A percentile compares a stretch with the other conserved stretches of the same genome.
Conservation (phyloP, 257 asterid species). For the Solanum bulbocastanum region DNA sequence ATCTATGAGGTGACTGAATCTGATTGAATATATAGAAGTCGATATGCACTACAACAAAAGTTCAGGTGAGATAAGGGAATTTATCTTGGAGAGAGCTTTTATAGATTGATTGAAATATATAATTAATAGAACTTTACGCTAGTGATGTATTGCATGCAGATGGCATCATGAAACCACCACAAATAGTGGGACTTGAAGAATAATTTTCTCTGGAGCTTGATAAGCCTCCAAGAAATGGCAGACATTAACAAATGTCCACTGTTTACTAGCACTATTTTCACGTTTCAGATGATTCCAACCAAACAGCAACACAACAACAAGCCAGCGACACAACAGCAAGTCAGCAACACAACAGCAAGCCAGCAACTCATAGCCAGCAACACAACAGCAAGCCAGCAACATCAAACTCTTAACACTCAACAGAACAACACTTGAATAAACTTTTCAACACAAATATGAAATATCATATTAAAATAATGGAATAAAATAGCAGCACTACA, state of each 20-base stretch:
- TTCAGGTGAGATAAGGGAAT: not conserved
- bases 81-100: not conserved
- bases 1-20: not conserved
- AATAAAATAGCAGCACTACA: too few relatives aligned
- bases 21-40: not conserved
- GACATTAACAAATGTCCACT: slow-evolving; percentile 99
- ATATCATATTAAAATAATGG: too few relatives aligned
- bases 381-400: too few relatives aligned
- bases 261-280: slow-evolving; percentile 99
- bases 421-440: too few relatives aligned
- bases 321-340: too few relatives aligned
- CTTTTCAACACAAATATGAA: too few relatives aligned
- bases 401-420: too few relatives aligned
- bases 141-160: not conserved
- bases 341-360: too few relatives aligned
- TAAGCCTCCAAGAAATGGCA: slow-evolving; percentile 99
- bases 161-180: slow-evolving; percentile 5
- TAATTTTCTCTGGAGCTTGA: slow-evolving; percentile 99
- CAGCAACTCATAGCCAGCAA: too few relatives aligned
- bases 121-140: not conserved
- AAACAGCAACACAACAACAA: too few relatives aligned
- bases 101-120: not conserved
- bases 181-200: slow-evolving; percentile 58
- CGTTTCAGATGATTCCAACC: slow-evolving; percentile 99
- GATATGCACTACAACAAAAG: not conserved